phyloP scores from a whole-genome alignment of 179 eudicot species.

The Gypsophila paniculata region DNA sequence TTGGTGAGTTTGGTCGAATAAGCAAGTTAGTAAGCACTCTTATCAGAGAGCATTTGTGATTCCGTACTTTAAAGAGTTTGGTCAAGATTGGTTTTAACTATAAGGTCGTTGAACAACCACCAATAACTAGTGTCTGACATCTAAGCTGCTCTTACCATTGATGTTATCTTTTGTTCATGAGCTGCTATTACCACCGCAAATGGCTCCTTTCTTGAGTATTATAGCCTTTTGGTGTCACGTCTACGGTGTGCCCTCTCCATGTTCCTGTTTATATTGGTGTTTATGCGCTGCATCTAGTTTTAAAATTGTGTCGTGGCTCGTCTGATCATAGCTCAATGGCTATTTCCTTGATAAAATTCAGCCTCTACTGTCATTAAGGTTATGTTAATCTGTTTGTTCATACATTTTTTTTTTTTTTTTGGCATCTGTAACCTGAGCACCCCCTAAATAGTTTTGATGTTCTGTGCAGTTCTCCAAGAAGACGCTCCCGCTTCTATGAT shows the following conservation, averaged over 20 bases:
- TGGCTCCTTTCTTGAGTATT: too few species aligned
- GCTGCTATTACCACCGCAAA: too few species aligned
- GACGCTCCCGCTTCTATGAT: constrained; percentile 50
- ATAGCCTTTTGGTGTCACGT: too few species aligned
- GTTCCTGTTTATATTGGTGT: too few species aligned
- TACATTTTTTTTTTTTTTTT: not conserved
- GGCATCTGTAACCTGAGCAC: not conserved
- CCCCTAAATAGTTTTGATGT: constrained; percentile 1
- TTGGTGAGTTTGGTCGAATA: not conserved
- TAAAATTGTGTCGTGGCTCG: not conserved
- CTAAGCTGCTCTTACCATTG: not conserved
- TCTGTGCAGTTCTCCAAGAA: constrained; percentile 44
- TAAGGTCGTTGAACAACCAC: not conserved
- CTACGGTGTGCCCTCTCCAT: too few species aligned
- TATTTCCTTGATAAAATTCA: not conserved
- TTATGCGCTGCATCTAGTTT: not conserved
- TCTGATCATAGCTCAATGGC: not conserved
- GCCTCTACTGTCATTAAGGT: not conserved
- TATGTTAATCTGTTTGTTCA: not conserved
- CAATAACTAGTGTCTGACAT: not conserved
- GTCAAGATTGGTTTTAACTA: not conserved
- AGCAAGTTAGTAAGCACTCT: not conserved
- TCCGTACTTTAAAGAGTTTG: not conserved
- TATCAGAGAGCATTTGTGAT: not conserved
- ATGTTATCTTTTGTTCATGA: not conserved